Base-by-base conservation (phyloP, 805 yeast species). In the Cyberlindnera mrakii region DNA sequence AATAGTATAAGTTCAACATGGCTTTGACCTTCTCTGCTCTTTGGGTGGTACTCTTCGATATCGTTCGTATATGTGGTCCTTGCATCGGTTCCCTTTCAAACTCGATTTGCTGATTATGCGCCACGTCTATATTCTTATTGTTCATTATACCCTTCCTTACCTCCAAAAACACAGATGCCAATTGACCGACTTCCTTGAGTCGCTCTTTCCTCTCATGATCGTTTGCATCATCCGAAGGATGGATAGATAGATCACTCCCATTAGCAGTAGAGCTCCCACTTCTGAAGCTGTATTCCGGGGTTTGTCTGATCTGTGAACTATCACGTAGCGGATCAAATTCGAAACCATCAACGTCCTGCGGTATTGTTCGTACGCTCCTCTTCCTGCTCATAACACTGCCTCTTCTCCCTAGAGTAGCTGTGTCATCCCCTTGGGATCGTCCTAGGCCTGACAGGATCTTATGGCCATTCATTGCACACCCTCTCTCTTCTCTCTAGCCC, bases 11-110 rank as follows among this genome's bases (percentile, higher is more conserved):
- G 30, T 52, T 58, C 30, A 58, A 43, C 57, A 71, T 64, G 11
- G 68, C 55, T 43, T 71, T 70, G 15, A 76, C 78, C 43, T 67
- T 67, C 40, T 74, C 78, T 0, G 78, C 79, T 40, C 82, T 54
- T 19, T 65, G 59, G 11, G 67, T 49, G 0, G 78, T 66, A 5
- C 65, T 53, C 20, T 63, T 62, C 4, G 76, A 53, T 19, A 47
- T 52, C 33, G 44, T 56, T 30, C 46, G 66, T 55, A 38, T 36
- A 29, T 38, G 51, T 1, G 42, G 42, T 5, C 42, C 30, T 11
- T 42, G 40, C 17, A 32, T 39, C 13, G 40, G 52, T 16, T 52
- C 55, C 33, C 51, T 47, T 33, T 57, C 61, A 1, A 47, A 39
- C 25, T 49, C 58, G 10, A 46, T 10, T 13, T 47, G 35, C 11